Percentiles rank a stretch among this genome's conserved stretches.
phyloP scores from a whole-genome alignment of 805 yeast genomes.

The Candida hungchunana region DNA sequence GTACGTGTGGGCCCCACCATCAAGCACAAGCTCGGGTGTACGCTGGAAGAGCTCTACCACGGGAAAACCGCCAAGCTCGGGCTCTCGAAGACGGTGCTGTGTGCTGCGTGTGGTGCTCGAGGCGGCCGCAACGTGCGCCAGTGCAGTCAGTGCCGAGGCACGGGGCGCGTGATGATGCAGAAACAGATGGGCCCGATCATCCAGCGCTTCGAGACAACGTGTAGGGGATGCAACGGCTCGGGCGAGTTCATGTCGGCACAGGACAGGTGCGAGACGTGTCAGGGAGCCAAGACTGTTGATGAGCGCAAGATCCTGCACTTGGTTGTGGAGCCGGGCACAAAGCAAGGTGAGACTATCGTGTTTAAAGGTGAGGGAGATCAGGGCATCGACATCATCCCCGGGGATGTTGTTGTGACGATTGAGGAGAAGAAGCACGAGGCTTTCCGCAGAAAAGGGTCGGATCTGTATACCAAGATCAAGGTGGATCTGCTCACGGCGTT shows the following conservation, averaged over 20 bases:
- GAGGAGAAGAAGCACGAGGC: slow-evolving; percentile 32
- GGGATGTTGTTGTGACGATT: slow-evolving; percentile 60
- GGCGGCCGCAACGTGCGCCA: slow-evolving; percentile 37
- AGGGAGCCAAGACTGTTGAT: slow-evolving; percentile 42
- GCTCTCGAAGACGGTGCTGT: slow-evolving; percentile 45
- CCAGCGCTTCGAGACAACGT: slow-evolving; percentile 40
- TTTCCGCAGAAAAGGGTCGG: slow-evolving; percentile 40
- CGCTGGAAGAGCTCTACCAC: slow-evolving; percentile 50
- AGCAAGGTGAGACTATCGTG: slow-evolving; percentile 46
- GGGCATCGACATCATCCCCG: slow-evolving; percentile 53
- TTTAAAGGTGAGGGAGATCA: slow-evolving; percentile 65
- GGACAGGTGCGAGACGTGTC: slow-evolving; percentile 38
- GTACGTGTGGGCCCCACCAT: slow-evolving; percentile 48
- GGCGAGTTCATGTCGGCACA: slow-evolving; percentile 32
- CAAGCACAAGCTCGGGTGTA: slow-evolving; percentile 47
- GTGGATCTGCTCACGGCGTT: slow-evolving; percentile 52
- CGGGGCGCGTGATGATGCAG: slow-evolving; percentile 37
- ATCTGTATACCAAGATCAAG: slow-evolving; percentile 40
- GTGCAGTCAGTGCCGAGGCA: slow-evolving; percentile 40
- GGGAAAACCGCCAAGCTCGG: slow-evolving; percentile 57
- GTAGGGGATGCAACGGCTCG: slow-evolving; percentile 40
- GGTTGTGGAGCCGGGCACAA: slow-evolving; percentile 52
- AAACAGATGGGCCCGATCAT: slow-evolving; percentile 41
- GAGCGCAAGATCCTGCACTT: slow-evolving; percentile 49
- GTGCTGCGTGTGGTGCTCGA: slow-evolving; percentile 46